Percentiles rank a stretch among this genome's conserved stretches.
Evolutionary conservation across 345 rosid species (phyloP).

Genomic region (Linum lewisii): DNA sequence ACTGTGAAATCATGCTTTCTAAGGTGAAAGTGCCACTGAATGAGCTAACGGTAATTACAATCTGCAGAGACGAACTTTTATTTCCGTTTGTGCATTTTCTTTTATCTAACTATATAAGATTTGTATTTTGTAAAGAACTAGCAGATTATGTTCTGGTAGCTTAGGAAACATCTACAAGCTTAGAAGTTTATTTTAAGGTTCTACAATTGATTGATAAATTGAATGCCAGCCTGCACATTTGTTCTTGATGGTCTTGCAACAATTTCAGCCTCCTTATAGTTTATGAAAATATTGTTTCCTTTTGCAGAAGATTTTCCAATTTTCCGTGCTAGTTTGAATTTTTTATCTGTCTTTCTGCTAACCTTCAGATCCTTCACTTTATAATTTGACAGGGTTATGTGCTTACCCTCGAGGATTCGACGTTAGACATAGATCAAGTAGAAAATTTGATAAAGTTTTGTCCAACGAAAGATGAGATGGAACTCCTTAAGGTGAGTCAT

Average conservation of each 20-base stretch:
- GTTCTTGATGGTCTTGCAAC: not conserved
- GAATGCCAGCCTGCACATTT: too few relatives aligned
- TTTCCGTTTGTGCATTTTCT: too few relatives aligned
- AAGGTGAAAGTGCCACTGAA: conserved; percentile 85
- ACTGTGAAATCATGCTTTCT: conserved; percentile 97
- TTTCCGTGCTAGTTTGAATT: too few relatives aligned
- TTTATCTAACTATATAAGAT: too few relatives aligned
- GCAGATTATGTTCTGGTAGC: not conserved
- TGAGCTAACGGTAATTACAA: conserved; percentile 62
- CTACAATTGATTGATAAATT: too few relatives aligned
- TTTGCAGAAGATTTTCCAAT: too few relatives aligned
- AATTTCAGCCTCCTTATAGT: not conserved
- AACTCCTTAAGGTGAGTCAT: conserved; percentile 46
- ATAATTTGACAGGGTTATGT: conserved; percentile 43
- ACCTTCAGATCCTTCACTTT: too few relatives aligned
- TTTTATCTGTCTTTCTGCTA: too few relatives aligned
- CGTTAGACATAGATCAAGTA: conserved; percentile 76
- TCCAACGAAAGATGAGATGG: conserved; percentile 94
- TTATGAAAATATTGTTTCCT: not conserved
- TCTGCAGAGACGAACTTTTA: too few relatives aligned
- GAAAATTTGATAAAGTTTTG: conserved; percentile 83
- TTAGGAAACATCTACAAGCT: too few relatives aligned
- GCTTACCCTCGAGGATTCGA: conserved; percentile 71
- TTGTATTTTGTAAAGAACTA: too few relatives aligned
- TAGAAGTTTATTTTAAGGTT: too few relatives aligned